Evolutionary conservation across 78 protist species (phyloP).

Genomic region (Polysphondylium violaceum): DNA sequence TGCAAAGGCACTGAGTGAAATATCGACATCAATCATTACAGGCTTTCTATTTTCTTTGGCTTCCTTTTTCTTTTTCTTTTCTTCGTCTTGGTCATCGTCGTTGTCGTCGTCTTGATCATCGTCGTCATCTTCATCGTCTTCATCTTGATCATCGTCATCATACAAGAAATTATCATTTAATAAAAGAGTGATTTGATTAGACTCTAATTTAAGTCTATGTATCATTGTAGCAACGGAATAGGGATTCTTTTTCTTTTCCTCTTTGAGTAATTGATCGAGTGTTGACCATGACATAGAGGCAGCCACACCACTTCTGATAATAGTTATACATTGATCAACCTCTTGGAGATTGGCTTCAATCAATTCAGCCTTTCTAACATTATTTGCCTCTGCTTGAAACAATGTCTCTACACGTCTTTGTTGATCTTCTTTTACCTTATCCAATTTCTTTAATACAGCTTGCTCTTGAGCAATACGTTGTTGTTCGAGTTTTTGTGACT

Average conservation of each 20-base stretch:
- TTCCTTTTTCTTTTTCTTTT: constrained; percentile 27
- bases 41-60: constrained; percentile 44
- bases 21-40: constrained; percentile 89
- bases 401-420: constrained; percentile 84
- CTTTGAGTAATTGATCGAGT: constrained; percentile 61
- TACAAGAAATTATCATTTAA: constrained; percentile 37
- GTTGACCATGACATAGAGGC: constrained; percentile 91
- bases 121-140: constrained; percentile 33
- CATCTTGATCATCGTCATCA: constrained; percentile 62
- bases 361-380: constrained; percentile 78
- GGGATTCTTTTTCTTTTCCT: constrained; percentile 60
- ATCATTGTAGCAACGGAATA: constrained; percentile 87
- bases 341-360: constrained; percentile 85
- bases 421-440: constrained; percentile 85
- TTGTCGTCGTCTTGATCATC: constrained; percentile 28
- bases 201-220: constrained; percentile 82
- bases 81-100: constrained; percentile 75
- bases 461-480: constrained; percentile 81
- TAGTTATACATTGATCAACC: constrained; percentile 81
- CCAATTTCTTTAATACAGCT: constrained; percentile 83
- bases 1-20: constrained; percentile 89
- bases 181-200: constrained; percentile 39
- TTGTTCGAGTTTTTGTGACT: constrained; percentile 85
- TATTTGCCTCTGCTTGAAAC: constrained; percentile 46
- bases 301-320: constrained; percentile 79